phyloP scores from a whole-genome alignment of 495 filamentous ascomycete species.

The Tuber melanosporum region DNA sequence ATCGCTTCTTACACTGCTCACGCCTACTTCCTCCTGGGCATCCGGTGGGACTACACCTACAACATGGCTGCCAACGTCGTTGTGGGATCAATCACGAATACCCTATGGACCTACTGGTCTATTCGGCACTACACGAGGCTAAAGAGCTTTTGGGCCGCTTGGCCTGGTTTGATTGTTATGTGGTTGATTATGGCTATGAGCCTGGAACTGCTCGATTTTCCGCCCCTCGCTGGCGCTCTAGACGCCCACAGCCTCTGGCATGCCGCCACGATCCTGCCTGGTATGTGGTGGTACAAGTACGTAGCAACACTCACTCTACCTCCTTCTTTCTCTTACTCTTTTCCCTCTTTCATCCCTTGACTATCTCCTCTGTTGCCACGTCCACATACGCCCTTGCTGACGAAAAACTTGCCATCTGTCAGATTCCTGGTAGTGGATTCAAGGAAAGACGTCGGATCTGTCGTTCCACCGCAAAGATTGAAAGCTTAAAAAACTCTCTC shows the following conservation, averaged over 20 bases:
- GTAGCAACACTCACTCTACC: constrained; percentile 42
- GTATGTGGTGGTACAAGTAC: constrained; percentile 92
- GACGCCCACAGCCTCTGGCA: constrained; percentile 98
- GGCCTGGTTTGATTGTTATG: constrained; percentile 87
- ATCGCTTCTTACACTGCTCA: constrained; percentile 64
- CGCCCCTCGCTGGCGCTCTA: constrained; percentile 70
- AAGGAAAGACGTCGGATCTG: neutral
- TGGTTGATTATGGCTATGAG: constrained; percentile 94
- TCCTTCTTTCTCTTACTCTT: neutral
- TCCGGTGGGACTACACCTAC: constrained; percentile 90
- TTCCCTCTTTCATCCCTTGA: neutral
- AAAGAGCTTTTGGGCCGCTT: constrained; percentile 69
- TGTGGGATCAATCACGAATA: constrained; percentile 70
- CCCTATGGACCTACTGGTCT: constrained; percentile 81
- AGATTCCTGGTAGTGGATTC: neutral
- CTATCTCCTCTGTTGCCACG: neutral
- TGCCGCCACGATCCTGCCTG: constrained; percentile 80
- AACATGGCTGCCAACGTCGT: constrained; percentile 94
- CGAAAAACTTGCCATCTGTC: neutral
- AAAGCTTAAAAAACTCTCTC: neutral
- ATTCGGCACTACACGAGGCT: constrained; percentile 63
- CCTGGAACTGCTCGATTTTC: constrained; percentile 87
- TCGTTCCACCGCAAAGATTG: neutral
- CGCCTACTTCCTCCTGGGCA: constrained; percentile 74
- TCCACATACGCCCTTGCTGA: neutral